Evolutionary conservation across 768 basidiomycete genomes (phyloP), one percentile per base, ranked within the genome.

Genomic region (Psilocybe azurescens): DNA sequence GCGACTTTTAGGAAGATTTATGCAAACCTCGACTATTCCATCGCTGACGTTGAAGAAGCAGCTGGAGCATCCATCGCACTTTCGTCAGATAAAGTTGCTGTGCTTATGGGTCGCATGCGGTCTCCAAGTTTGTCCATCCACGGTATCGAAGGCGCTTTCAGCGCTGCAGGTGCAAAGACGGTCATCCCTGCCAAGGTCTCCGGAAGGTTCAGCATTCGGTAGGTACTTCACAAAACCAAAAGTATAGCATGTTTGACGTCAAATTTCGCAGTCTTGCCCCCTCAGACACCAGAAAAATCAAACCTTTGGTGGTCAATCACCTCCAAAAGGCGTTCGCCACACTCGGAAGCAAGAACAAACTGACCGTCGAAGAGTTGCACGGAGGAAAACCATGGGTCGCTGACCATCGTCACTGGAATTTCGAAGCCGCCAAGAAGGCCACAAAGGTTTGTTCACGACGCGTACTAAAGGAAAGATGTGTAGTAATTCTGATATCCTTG

Each of bases 61-160:
- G 89, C 87, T 16, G 94, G 95, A n/a, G 91, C 81, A 8, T 70
- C 83, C 66, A 88, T 94, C 66, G 88, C 91, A 2, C 72, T 97
- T 24, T 89, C 88, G 1, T 78, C 85, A 4, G 89, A 95, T 73
- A 96, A 95, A 73, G 87, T 88, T 32, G 73, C 78, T 9, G 85
- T 91, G 20, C 79, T 99, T 39, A 99, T 97, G 95, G 94, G 92
- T 41, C 88, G 94, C 67, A 98, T 98, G 96, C 87, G 95, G 36
- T 80, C 86, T 68, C 93, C 96, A 2, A 91, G 89, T 60, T 83
- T 99, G 63, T 95, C 94, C 2, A 77, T 99, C 28, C 96, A 99
- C 73, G 97, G 97, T 10, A 96, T 99, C 69, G 93, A 97, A 75
- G 95, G 96, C 53, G 97, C 95, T 1, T 97, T 96, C 80, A 92